These are phyloP conservation scores for Microbotryum silenes-acaulis DNA, from an alignment of 1,284 basidiomycete species.

Conservation along the genomic window DNA sequence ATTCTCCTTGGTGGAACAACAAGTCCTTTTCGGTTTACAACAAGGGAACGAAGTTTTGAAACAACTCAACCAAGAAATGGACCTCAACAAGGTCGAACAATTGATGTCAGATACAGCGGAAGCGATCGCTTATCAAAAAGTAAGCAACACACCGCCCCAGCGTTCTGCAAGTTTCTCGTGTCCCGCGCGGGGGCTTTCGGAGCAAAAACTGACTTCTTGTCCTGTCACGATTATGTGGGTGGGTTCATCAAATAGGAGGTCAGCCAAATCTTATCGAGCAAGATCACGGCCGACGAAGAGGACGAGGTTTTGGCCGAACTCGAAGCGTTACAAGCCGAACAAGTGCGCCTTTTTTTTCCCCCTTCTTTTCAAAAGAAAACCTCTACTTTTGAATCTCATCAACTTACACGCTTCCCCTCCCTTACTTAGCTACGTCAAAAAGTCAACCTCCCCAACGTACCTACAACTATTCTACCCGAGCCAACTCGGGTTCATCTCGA, in stretches of 20 bases:
- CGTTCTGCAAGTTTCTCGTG: no score
- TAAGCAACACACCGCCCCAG: slow-evolving; percentile 36
- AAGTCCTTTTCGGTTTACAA: slow-evolving; percentile 82
- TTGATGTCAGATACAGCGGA: slow-evolving; percentile 86
- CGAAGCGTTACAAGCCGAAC: slow-evolving; percentile 55
- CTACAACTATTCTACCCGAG: slow-evolving; percentile 9
- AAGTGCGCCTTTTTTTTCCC: slow-evolving; percentile 19
- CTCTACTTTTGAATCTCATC: no score
- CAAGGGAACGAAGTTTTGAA: slow-evolving; percentile 89
- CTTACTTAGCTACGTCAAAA: slow-evolving; percentile 3
- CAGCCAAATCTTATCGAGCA: slow-evolving; percentile 72
- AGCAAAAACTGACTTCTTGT: no score
- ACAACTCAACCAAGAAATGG: slow-evolving; percentile 89
- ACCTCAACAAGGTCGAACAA: slow-evolving; percentile 82
- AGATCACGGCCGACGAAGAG: slow-evolving; percentile 80
- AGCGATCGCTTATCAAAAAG: slow-evolving; percentile 82
- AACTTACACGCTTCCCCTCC: no score
- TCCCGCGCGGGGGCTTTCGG: no score
- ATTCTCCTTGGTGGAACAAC: slow-evolving; percentile 87
- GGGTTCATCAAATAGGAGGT: slow-evolving; percentile 56
- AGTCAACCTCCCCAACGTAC: slow-evolving; percentile 15
- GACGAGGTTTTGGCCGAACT: slow-evolving; percentile 84
- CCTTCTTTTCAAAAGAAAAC: no score
- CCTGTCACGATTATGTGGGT: no score
- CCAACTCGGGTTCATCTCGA: no score